Percentiles rank a stretch among this genome's conserved stretches.
These are phyloP conservation scores for Lichtheimia hyalospora DNA, from an alignment of 371 early-diverging fungal genomes.

Conservation along the genomic window DNA sequence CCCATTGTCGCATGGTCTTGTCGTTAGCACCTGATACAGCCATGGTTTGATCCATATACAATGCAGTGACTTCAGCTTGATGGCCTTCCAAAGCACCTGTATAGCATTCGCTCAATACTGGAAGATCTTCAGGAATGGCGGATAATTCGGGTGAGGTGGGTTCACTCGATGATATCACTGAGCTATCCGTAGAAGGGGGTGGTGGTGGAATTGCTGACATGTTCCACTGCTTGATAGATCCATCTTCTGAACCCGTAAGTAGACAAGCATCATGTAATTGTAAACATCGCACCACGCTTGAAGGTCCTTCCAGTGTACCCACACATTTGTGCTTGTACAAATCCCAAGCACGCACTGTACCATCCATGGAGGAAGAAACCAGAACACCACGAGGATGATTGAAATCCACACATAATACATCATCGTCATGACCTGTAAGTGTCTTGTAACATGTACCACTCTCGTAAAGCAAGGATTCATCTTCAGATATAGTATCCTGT, in stretches of 20 bases:
- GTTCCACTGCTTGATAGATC: slow-evolving; percentile 85
- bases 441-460: slow-evolving; percentile 53
- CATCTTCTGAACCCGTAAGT: slow-evolving; percentile 81
- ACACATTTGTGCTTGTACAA: slow-evolving; percentile 56
- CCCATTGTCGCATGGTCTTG: slow-evolving; percentile 90
- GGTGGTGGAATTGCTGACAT: slow-evolving; percentile 51
- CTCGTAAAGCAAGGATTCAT: slow-evolving; percentile 24
- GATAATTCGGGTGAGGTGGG: slow-evolving; percentile 36
- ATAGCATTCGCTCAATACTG: slow-evolving; percentile 33
- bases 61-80: slow-evolving; percentile 49
- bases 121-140: slow-evolving; percentile 17
- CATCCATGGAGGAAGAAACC: slow-evolving; percentile 79
- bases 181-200: slow-evolving; percentile 25
- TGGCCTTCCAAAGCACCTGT: slow-evolving; percentile 55
- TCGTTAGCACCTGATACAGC: slow-evolving; percentile 84
- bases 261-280: slow-evolving; percentile 66
- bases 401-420: slow-evolving; percentile 69
- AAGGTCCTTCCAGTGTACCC: slow-evolving; percentile 62
- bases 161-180: slow-evolving; percentile 19
- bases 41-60: slow-evolving; percentile 45
- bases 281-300: slow-evolving; percentile 64
- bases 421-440: slow-evolving; percentile 72
- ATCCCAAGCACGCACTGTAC: slow-evolving; percentile 78
- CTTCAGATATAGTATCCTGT: slow-evolving; percentile 16
- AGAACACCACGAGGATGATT: slow-evolving; percentile 65